Evolutionary conservation across 1,284 basidiomycete species (phyloP), one percentile per base, ranked within the genome.

Genomic region (Coniophora puteana): DNA sequence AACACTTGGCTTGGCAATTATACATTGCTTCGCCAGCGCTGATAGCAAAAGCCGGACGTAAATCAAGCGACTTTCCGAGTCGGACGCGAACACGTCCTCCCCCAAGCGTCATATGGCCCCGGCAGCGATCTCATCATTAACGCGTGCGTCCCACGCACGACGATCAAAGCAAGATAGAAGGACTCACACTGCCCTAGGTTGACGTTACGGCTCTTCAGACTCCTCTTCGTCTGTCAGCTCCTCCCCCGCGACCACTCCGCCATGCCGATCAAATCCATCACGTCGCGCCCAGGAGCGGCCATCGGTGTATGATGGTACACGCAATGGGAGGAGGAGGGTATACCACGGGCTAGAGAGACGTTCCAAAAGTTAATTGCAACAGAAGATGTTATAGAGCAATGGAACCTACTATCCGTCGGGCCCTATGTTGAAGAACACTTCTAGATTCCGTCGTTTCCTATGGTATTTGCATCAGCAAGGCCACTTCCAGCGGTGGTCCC

Each of bases 341-440:
- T 79, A 80, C 34, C 75, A 62, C 0, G 88, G 76, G 57, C 89
- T 93, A n/a, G 47, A 10, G 22, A 25, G 24, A 13, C 20, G 21
- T 29, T 34, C n/a, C 24, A 31, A 32, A 7, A 28, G 16, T 14
- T 16, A 7, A 22, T 27, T 14, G 16, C 29, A 30, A 26, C 4
- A 29, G 10, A 7, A 27, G 4, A 26, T 30, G 4, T 39, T 8
- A 3, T 40, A 30, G 23, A 23, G 2, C 4, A 13, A 36, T 22
- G 6, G 23, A 25, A 77, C 89, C 53, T 58, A 94, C 89, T 92
- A 90, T 65, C 87, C 83, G 12, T 74, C 73, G 12, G 72, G 67
- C 10, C 90, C 89, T 24, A 94, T 55, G 53, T 97, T 96, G 69
- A 98, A 97, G 61, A 96, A 96, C 21, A 93, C 59, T 49, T 80